phyloP scores from a whole-genome alignment of 169 alveolate genomes.

The Cryptosporidium parvum region DNA sequence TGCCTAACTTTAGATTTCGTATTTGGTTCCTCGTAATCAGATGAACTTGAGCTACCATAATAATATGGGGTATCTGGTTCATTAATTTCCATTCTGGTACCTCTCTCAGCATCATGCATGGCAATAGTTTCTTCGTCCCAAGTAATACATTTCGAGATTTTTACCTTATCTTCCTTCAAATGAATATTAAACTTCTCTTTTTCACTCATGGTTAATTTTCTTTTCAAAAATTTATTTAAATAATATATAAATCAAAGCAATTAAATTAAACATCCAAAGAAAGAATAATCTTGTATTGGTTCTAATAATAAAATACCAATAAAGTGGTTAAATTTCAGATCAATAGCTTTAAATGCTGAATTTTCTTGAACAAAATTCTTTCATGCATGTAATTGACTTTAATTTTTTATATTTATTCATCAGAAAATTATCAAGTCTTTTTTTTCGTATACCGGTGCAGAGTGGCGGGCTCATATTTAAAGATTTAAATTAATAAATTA shows the following conservation, averaged over 20 bases:
- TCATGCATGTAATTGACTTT: not conserved
- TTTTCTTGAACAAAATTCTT: not conserved
- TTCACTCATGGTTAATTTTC: not conserved
- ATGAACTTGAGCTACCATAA: conserved; percentile 30
- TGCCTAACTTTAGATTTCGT: not conserved
- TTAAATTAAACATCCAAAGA: not conserved
- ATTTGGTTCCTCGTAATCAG: conserved; percentile 37
- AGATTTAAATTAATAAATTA: not conserved
- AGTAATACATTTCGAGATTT: conserved; percentile 12
- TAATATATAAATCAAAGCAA: not conserved
- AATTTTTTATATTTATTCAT: not conserved
- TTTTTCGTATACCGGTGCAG: not conserved
- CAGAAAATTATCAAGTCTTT: not conserved
- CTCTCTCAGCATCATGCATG: conserved; percentile 62
- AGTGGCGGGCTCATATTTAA: not conserved
- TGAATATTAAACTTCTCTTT: not conserved
- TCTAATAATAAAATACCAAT: not conserved
- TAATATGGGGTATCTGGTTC: conserved; percentile 69
- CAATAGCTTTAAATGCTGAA: not conserved
- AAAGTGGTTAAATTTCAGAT: not conserved
- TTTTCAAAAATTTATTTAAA: not conserved
- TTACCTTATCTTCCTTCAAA: not conserved
- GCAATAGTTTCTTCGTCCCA: conserved; percentile 74
- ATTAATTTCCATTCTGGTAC: conserved; percentile 60
- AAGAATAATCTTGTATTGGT: not conserved